A percentile compares a stretch with the other conserved stretches of the same genome.
Evolutionary conservation across 805 yeast species (phyloP).

Genomic region (Metschnikowia vanudenii): DNA sequence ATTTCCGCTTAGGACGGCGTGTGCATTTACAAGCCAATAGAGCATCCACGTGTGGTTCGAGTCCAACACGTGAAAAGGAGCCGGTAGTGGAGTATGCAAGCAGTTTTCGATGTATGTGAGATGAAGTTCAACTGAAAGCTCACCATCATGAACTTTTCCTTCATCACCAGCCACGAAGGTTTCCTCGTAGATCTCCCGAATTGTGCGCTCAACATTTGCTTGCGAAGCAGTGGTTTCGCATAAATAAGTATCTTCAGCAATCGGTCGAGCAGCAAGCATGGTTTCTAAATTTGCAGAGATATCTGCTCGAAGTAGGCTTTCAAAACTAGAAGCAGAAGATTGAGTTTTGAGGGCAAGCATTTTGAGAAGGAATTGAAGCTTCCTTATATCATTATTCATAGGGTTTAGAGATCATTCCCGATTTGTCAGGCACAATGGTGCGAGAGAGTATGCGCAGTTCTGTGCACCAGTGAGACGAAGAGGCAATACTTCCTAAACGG

Average conservation of each 20-base stretch:
- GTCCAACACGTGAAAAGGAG: conserved; percentile 57
- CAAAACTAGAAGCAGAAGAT: conserved; percentile 16
- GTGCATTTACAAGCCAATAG: conserved; percentile 73
- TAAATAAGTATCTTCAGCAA: conserved; percentile 21
- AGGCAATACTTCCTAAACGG: background rate
- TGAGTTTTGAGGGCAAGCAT: conserved; percentile 8
- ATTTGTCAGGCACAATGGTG: conserved; percentile 9
- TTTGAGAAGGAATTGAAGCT: conserved; percentile 10
- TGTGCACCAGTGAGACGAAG: conserved; percentile 3
- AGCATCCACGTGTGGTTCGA: conserved; percentile 92
- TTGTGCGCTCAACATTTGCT: conserved; percentile 26
- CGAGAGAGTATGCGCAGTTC: conserved; percentile 2
- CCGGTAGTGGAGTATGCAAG: conserved; percentile 48
- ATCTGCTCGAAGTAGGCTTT: conserved; percentile 15
- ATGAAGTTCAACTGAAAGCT: conserved; percentile 36
- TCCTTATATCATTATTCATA: conserved; percentile 12
- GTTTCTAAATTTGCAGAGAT: conserved; percentile 4
- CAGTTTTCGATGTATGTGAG: conserved; percentile 40
- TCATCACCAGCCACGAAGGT: conserved; percentile 14
- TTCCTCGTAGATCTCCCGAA: conserved; percentile 32
- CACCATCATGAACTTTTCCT: conserved; percentile 10
- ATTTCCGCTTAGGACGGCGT: conserved; percentile 19
- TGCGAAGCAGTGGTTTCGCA: conserved; percentile 41
- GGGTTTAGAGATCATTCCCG: conserved; percentile 6
- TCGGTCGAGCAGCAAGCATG: conserved; percentile 16